These are phyloP conservation scores for Fomes fomentarius DNA, from an alignment of 1,284 basidiomycete species.

Conservation along the genomic window DNA sequence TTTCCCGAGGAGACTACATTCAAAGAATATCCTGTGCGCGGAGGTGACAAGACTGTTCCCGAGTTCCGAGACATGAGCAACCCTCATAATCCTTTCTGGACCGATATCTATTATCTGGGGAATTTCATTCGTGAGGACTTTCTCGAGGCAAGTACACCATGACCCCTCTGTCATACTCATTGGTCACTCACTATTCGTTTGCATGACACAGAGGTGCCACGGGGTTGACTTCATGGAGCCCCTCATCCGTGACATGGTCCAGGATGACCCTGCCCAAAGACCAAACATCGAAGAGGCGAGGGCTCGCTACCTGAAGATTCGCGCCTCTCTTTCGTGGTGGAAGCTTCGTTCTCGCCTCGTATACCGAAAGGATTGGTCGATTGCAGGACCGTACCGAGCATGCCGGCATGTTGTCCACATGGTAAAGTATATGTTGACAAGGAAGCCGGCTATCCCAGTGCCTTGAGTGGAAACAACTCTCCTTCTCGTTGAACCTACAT, in stretches of 20 bases:
- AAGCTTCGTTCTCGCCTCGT: constrained; percentile 6
- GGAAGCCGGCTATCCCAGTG: too few species aligned
- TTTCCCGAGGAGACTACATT: constrained; percentile 4
- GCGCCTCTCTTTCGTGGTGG: constrained; percentile 1
- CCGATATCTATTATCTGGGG: constrained; percentile 27
- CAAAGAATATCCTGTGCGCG: neutral
- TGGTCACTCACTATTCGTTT: neutral
- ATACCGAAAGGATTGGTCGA: neutral
- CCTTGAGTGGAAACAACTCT: too few species aligned
- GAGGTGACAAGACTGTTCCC: constrained; percentile 12
- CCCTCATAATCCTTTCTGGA: constrained; percentile 22
- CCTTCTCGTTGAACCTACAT: too few species aligned
- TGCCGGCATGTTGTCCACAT: constrained; percentile 1
- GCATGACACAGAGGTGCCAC: neutral
- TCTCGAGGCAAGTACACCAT: neutral
- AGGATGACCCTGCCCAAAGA: constrained; percentile 13
- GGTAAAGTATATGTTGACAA: too few species aligned
- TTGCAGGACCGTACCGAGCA: neutral
- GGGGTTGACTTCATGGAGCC: constrained; percentile 11
- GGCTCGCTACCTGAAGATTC: constrained; percentile 7
- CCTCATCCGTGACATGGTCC: constrained; percentile 18
- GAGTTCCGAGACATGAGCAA: constrained; percentile 8
- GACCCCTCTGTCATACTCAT: too few species aligned
- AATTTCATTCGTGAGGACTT: constrained; percentile 31
- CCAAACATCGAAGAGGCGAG: constrained; percentile 17